These are phyloP conservation scores for Barnettozyma sp. DNA, from an alignment of 805 yeast species.

Conservation along the genomic window DNA sequence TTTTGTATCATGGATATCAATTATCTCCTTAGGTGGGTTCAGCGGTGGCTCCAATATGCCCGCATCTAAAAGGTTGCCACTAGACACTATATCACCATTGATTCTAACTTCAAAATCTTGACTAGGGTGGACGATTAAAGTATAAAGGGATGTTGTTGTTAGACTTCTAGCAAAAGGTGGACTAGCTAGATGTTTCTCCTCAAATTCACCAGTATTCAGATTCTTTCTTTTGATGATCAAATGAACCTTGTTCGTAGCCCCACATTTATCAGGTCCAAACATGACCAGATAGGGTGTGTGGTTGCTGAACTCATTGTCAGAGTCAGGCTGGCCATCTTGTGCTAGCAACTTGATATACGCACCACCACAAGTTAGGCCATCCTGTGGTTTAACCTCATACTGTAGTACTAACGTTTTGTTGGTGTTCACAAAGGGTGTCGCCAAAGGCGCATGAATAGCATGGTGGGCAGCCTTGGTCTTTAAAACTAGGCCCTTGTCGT, in stretches of 20 bases:
- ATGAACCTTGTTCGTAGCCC: slow-evolving; percentile 71
- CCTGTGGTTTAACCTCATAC: slow-evolving; percentile 82
- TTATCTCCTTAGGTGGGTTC: slow-evolving; percentile 58
- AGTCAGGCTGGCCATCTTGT: slow-evolving; percentile 31
- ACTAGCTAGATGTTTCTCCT: slow-evolving; percentile 60
- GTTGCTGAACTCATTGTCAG: slow-evolving; percentile 44
- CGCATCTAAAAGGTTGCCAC: slow-evolving; percentile 59
- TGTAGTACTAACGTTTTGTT: slow-evolving; percentile 71
- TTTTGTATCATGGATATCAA: slow-evolving; percentile 48
- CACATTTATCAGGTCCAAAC: slow-evolving; percentile 96
- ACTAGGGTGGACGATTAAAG: slow-evolving; percentile 59
- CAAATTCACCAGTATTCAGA: slow-evolving; percentile 46
- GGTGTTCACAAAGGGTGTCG: slow-evolving; percentile 49
- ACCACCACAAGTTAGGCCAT: slow-evolving; percentile 80
- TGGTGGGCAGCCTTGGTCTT: slow-evolving; percentile 73
- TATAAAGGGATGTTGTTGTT: slow-evolving; percentile 61
- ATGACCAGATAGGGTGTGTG: slow-evolving; percentile 74
- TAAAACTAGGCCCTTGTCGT: slow-evolving; percentile 72
- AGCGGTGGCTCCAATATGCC: slow-evolving; percentile 57
- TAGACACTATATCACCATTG: slow-evolving; percentile 65
- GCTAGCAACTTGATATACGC: slow-evolving; percentile 76
- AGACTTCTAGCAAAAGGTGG: slow-evolving; percentile 53
- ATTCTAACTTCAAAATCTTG: slow-evolving; percentile 74
- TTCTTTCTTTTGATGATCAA: slow-evolving; percentile 59
- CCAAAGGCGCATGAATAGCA: slow-evolving; percentile 66